Evolutionary conservation across 352 stramenopile species (phyloP).

Genomic region (Phytophthora colocasiae): DNA sequence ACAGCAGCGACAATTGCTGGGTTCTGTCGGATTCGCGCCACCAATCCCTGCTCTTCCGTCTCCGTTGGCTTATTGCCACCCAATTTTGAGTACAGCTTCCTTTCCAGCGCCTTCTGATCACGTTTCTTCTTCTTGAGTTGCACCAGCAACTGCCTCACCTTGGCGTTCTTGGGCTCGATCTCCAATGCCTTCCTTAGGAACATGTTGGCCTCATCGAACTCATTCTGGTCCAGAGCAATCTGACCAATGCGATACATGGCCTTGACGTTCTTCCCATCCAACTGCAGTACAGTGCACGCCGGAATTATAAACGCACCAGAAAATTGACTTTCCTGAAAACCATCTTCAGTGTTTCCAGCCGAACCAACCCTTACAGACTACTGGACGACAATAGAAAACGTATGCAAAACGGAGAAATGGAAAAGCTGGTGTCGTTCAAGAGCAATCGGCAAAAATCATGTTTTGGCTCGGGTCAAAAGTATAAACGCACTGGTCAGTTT

Average conservation of each 20-base stretch:
- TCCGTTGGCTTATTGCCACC: slow-evolving; percentile 34
- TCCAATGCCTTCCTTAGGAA: slow-evolving; percentile 69
- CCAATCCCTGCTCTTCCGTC: slow-evolving; percentile 6
- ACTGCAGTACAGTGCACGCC: too few relatives aligned
- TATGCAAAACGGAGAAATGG: too few relatives aligned
- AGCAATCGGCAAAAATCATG: too few relatives aligned
- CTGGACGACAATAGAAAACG: too few relatives aligned
- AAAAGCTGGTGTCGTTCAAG: too few relatives aligned
- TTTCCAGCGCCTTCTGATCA: slow-evolving; percentile 59
- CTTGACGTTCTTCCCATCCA: slow-evolving; percentile 80
- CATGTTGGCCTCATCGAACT: slow-evolving; percentile 68
- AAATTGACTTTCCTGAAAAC: too few relatives aligned
- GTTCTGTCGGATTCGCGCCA: slow-evolving; percentile 44
- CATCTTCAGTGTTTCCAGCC: too few relatives aligned
- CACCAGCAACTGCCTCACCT: slow-evolving; percentile 67
- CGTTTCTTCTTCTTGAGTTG: slow-evolving; percentile 79
- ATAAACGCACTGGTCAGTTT: too few relatives aligned
- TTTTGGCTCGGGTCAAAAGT: too few relatives aligned
- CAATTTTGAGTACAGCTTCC: slow-evolving; percentile 77
- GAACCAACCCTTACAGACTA: too few relatives aligned
- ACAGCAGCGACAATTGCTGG: slow-evolving; percentile 50
- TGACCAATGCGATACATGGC: slow-evolving; percentile 80
- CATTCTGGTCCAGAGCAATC: slow-evolving; percentile 75
- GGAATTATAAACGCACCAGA: too few relatives aligned
- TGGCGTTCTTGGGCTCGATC: slow-evolving; percentile 73